phyloP scores from a whole-genome alignment of 2,329 filamentous ascomycete species.

The Zarea fungicola region DNA sequence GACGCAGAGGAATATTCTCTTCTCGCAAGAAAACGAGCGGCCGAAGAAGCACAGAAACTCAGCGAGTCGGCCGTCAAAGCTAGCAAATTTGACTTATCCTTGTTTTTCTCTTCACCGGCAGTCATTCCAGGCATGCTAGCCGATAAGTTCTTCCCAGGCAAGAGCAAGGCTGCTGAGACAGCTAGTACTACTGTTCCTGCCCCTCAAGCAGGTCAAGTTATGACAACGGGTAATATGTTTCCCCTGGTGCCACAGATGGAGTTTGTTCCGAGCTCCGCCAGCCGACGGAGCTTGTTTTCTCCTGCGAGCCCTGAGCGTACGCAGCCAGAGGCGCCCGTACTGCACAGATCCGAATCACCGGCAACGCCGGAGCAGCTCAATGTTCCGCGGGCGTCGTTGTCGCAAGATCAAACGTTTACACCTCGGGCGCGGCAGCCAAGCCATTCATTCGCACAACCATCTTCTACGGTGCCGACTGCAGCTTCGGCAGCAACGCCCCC shows the following conservation, averaged over 20 bases:
- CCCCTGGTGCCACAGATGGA: constrained; percentile 27
- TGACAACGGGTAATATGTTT: constrained; percentile 37
- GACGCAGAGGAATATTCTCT: constrained; percentile 40
- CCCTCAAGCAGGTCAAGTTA: constrained; percentile 13
- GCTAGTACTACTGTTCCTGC: constrained; percentile 12
- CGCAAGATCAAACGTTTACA: constrained; percentile 44
- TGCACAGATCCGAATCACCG: constrained; percentile 17
- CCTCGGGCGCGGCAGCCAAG: constrained; percentile 34
- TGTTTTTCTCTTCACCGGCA: constrained; percentile 55
- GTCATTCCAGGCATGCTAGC: constrained; percentile 31
- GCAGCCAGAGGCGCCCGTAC: not conserved
- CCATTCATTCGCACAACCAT: constrained; percentile 34
- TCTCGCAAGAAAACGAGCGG: constrained; percentile 26
- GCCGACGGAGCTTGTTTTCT: not conserved
- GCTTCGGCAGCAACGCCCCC: constrained; percentile 30
- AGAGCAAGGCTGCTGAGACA: constrained; percentile 16
- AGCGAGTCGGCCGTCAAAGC: constrained; percentile 20
- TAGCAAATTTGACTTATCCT: constrained; percentile 42
- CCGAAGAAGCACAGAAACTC: constrained; percentile 16
- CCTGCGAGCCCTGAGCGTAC: not conserved
- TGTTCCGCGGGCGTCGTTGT: constrained; percentile 34
- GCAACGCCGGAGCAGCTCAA: constrained; percentile 28
- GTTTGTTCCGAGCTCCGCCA: not conserved
- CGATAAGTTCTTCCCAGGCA: constrained; percentile 26
- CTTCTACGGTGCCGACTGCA: constrained; percentile 23